Evolutionary conservation across 1,284 basidiomycete species (phyloP), one percentile per base, ranked within the genome.

Genomic region (Trichosporon coremiiforme): DNA sequence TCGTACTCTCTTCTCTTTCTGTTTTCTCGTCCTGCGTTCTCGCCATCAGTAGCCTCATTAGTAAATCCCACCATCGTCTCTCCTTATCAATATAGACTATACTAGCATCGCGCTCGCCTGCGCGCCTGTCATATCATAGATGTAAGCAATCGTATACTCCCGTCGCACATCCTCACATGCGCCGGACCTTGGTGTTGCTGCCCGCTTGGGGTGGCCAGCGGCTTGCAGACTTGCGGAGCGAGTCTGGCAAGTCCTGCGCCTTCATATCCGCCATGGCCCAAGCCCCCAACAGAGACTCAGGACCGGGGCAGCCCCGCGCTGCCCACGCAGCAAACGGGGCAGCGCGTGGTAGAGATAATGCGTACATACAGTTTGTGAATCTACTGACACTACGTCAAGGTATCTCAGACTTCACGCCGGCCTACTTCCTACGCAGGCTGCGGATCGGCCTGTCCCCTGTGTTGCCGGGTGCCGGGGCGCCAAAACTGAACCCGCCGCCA

Each of bases 401-500:
- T n/a, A n/a, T n/a, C n/a, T n/a, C n/a, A n/a, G n/a, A n/a, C n/a
- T n/a, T n/a, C n/a, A n/a, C n/a, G 10, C 36, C 5, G 36, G 31
- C 29, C 29, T 60, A 60, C 57, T 60, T 60, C 29, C 57, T 31
- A 33, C 57, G 57, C 17, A 60, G 57, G 15, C 29, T 33, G 57
- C 57, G 57, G 17, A 60, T 31, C 6, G 57, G 57, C 29, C 57
- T 29, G 15, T 60, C 29, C 17, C 31, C 50, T 5, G 38, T 15
- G 10, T 10, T 41, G 10, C n/a, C 38, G 10, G 64, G 8, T 1
- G 64, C 36, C 17, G 64, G n/a, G 4, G 55, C 35, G 22, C 67
- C 67, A 45, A 68, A 68, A 3, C 62, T 41, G 62, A 68, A 68
- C 31, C 66, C 35, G 5, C 50, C 67, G 3, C 36, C n/a, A n/a